Evolutionary conservation across 2,329 filamentous ascomycete species (phyloP).

Genomic region (Gnomoniopsis sp.): DNA sequence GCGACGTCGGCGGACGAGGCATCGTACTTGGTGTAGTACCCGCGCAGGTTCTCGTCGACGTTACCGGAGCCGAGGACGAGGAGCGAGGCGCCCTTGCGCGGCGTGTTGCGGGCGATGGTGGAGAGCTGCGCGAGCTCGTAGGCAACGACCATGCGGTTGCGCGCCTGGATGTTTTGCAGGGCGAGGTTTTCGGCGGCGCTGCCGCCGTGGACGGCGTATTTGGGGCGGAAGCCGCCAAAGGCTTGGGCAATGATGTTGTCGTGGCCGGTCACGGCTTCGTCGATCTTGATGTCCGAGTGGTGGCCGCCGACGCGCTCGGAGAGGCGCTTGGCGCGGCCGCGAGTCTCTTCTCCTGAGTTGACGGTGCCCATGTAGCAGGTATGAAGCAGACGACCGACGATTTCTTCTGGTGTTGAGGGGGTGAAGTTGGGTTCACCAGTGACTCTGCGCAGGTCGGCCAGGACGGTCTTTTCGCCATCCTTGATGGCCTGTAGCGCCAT

Average conservation of each 20-base stretch:
- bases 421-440: conserved; percentile 16
- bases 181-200: conserved; percentile 55
- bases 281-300: conserved; percentile 70
- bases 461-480: conserved; percentile 16
- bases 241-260: conserved; percentile 26
- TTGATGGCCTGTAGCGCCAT: conserved; percentile 18
- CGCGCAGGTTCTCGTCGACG: conserved; percentile 49
- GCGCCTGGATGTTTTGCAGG: conserved; percentile 66
- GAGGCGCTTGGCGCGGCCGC: conserved; percentile 58
- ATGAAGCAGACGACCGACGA: conserved; percentile 19
- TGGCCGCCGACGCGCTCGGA: conserved; percentile 60
- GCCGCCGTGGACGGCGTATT: conserved; percentile 56
- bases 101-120: conserved; percentile 52
- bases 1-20: conserved; percentile 52
- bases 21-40: conserved; percentile 66
- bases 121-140: conserved; percentile 63
- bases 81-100: conserved; percentile 50
- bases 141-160: conserved; percentile 60
- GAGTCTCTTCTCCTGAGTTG: conserved; percentile 56
- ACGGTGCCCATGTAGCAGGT: conserved; percentile 61
- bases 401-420: conserved; percentile 17
- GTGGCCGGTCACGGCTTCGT: conserved; percentile 59
- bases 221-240: conserved; percentile 26
- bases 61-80: conserved; percentile 63
- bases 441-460: conserved; percentile 18